Percentiles rank a stretch among this genome's conserved stretches.
phyloP scores from a whole-genome alignment of 192 early-diverging fungal species.

The Jimgerdemannia lactiflua region DNA sequence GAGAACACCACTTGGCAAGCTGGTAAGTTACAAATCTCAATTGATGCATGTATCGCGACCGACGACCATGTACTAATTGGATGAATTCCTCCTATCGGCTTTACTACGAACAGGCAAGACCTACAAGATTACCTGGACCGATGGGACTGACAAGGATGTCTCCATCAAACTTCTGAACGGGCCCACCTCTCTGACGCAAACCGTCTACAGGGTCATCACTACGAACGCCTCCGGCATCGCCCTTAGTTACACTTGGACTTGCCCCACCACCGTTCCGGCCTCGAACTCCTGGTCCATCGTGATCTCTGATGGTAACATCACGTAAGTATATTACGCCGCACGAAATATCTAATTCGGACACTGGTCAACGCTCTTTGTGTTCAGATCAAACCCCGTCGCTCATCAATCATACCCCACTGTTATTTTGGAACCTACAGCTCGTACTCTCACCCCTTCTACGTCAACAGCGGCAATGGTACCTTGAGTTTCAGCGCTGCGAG shows the following conservation, averaged over 20 bases:
- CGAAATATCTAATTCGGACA: neutral
- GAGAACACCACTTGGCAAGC: too few relatives aligned
- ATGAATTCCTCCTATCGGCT: too few relatives aligned
- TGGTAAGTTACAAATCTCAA: too few relatives aligned
- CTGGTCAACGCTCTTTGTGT: neutral
- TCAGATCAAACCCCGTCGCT: neutral
- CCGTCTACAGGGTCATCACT: slow-evolving; percentile 1
- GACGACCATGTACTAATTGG: too few relatives aligned
- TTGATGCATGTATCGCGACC: neutral
- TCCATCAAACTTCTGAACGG: slow-evolving; percentile 10
- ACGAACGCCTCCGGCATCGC: slow-evolving; percentile 5
- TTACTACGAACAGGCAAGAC: neutral
- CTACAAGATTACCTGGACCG: neutral
- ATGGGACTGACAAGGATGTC: neutral
- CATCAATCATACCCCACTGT: neutral
- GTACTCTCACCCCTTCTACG: slow-evolving; percentile 3
- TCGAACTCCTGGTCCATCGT: neutral
- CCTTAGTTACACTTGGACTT: slow-evolving; percentile 9
- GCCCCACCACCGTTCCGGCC: slow-evolving; percentile 7
- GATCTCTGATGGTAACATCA: slow-evolving; percentile 3
- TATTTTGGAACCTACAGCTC: neutral
- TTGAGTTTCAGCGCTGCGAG: slow-evolving; percentile 3
- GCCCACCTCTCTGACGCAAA: slow-evolving; percentile 4
- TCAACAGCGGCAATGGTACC: slow-evolving; percentile 3
- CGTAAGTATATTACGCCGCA: neutral